These are phyloP conservation scores for Setaria viridis DNA, from an alignment of 202 grass and related monocot species.

Conservation along the genomic window DNA sequence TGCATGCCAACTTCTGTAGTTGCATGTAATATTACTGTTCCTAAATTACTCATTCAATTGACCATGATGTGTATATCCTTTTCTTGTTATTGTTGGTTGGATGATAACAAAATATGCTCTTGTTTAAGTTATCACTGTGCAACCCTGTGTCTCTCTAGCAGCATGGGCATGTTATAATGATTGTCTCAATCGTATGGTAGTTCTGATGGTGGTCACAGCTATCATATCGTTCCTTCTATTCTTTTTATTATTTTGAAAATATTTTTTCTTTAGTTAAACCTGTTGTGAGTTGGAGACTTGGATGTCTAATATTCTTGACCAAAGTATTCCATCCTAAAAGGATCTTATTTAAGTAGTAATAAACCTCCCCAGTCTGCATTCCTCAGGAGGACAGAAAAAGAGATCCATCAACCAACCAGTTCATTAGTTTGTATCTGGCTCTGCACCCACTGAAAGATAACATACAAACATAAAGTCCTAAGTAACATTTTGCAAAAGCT, in stretches of 20 bases:
- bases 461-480: neutral
- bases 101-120: slow-evolving; percentile 10
- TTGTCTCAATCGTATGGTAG: neutral
- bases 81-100: neutral
- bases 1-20: neutral
- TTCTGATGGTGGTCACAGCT: neutral
- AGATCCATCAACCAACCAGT: neutral
- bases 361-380: neutral
- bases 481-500: slow-evolving; percentile 13
- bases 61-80: neutral
- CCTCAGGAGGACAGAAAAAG: neutral
- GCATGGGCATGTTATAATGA: slow-evolving; percentile 4
- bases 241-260: neutral
- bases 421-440: slow-evolving; percentile 5
- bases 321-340: slow-evolving; percentile 28
- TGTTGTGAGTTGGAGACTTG: neutral
- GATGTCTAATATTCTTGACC: slow-evolving; percentile 10
- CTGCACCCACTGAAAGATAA: slow-evolving; percentile 7
- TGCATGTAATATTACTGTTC: neutral
- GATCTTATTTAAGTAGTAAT: slow-evolving; percentile 1
- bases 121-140: slow-evolving; percentile 7
- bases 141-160: slow-evolving; percentile 23
- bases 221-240: neutral
- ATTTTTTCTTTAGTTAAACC: neutral
- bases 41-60: slow-evolving; percentile 8